Base-by-base conservation (phyloP, 2,329 filamentous ascomycete species). In the Pleomassaria siparia region DNA sequence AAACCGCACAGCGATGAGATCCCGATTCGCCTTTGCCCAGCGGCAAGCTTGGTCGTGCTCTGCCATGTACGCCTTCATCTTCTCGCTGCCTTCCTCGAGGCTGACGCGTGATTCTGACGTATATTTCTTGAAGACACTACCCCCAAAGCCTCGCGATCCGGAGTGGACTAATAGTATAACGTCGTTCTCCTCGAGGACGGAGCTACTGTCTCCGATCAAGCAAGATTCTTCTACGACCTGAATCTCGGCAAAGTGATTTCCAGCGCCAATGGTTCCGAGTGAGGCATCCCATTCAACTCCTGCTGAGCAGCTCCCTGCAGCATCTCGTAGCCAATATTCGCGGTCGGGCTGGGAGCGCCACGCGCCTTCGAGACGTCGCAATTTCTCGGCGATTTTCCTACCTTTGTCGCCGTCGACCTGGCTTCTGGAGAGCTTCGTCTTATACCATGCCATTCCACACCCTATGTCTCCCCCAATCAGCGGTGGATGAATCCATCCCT, bases 391-490 rank as follows among this genome's bases (percentile, higher is more conserved):
- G 12, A 73, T 58, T 37, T 60, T 71, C 40, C 55, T 59, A 2
- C 64, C 66, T 28, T 63, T 66, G 39, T 67, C 59, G 5, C 66
- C 62, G 24, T 69, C 66, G 4, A 72, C 59, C 26, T 68, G 62
- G n/a, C 43, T 51, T 26, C 60, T 35, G 13, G 59, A 50, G 4
- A 72, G 53, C 5, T 43, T 57, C 11, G 69, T 69, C 48, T 58
- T 63, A 45, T 70, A 72, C 66, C 67, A 72, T 7, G 67, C 59
- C 68, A 72, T 73, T 0, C 69, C 71, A 46, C 69, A 73, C 0
- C 69, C 71, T 40, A 73, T 72, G 35, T 73, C 69, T 4, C 64
- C 54, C 2, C 71, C 70, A 9, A 72, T 72, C 10, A 73, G 53
- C 13, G 64, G 67, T 13, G 68, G 70, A 43, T 72, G 67, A 15